Conservation (phyloP, 495 filamentous ascomycete genomes). For the Podospora pseudopauciseta region DNA sequence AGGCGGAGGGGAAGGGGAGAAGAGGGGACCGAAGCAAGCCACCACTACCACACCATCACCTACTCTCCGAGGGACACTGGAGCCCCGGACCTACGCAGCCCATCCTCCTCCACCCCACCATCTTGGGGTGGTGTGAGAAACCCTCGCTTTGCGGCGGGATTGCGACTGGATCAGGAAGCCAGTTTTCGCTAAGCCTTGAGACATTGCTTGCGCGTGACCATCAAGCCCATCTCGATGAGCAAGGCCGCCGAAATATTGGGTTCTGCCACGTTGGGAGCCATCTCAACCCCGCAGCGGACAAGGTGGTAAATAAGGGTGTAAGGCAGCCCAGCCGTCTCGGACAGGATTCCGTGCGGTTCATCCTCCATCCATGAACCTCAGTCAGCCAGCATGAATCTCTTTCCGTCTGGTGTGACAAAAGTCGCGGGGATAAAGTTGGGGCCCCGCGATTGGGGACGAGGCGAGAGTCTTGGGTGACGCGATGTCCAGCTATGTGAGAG, state of each 20-base stretch:
- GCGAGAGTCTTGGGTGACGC: neutral
- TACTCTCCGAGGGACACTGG: neutral
- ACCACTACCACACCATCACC: neutral
- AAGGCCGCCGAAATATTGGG: neutral
- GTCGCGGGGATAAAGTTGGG: neutral
- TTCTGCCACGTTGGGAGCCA: neutral
- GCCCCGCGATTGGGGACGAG: conserved; percentile 5
- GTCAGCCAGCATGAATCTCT: conserved; percentile 1
- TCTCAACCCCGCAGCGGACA: neutral
- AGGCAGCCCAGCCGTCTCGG: neutral
- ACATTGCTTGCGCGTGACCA: conserved; percentile 4
- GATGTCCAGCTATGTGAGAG: neutral
- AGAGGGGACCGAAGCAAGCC: neutral
- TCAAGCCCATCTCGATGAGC: neutral
- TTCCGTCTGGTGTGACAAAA: neutral
- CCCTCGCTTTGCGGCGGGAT: conserved; percentile 3
- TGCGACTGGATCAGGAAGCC: neutral
- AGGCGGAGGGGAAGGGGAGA: neutral
- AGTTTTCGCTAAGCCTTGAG: neutral
- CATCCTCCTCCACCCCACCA: neutral
- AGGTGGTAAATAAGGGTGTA: neutral
- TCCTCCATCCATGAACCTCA: conserved; percentile 5
- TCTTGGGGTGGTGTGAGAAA: neutral
- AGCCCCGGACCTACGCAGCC: neutral
- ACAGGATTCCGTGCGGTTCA: neutral